These are phyloP conservation scores for Anethum foeniculum DNA, from an alignment of 140 eudicot genomes.

Conservation along the genomic window DNA sequence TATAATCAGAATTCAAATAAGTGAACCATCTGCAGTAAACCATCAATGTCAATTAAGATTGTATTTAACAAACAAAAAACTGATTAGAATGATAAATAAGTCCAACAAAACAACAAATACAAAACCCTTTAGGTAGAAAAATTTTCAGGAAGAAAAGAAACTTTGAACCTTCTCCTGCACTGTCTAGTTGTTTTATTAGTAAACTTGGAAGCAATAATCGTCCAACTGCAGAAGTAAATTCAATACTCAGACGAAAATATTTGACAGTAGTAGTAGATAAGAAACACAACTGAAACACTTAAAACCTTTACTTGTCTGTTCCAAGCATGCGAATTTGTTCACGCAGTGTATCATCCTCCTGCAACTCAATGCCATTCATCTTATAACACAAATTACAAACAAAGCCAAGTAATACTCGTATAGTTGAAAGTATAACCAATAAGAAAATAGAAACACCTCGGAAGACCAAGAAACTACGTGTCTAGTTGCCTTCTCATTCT, in stretches of 20 bases:
- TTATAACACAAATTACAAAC: not conserved
- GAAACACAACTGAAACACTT: not conserved
- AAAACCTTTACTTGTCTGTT: constrained; percentile 58
- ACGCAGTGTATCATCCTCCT: constrained; percentile 89
- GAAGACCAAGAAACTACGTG: constrained; percentile 94
- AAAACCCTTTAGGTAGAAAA: not conserved
- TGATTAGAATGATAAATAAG: not conserved
- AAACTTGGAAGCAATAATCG: constrained; percentile 78
- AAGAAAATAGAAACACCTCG: constrained; percentile 34
- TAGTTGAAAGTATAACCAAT: not conserved
- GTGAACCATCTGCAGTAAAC: constrained; percentile 71
- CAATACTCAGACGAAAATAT: not conserved
- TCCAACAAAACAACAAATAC: not conserved
- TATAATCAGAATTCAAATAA: constrained; percentile 86
- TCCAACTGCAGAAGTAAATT: constrained; percentile 52
- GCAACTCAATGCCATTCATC: constrained; percentile 15
- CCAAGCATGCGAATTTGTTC: constrained; percentile 77
- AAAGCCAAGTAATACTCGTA: not conserved
- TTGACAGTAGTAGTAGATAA: not conserved
- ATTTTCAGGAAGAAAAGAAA: not conserved
- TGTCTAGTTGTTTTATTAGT: constrained; percentile 84
- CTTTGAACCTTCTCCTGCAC: constrained; percentile 79
- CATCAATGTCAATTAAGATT: not conserved
- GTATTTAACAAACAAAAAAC: too few species aligned
- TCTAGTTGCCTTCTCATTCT: constrained; percentile 23